Base-by-base conservation (phyloP, 2,329 filamentous ascomycete species). In the Colletotrichum sp. region DNA sequence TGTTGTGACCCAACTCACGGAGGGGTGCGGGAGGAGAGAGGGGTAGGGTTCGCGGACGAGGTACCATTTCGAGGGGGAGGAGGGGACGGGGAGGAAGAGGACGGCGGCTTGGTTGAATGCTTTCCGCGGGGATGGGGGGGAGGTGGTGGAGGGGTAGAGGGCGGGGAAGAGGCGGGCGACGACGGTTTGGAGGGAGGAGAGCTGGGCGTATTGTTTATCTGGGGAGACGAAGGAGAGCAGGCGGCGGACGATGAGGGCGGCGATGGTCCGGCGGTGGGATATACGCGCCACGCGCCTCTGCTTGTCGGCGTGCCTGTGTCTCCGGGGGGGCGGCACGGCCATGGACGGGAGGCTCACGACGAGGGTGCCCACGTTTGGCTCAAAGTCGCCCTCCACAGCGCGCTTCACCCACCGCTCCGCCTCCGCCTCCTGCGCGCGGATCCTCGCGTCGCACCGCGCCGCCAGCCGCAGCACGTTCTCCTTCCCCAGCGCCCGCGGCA, bases 401-500 rank as follows among this genome's bases (percentile, higher is more conserved):
- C 38, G 83, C 81, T 18, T 83, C 69, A n/a, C 95, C 85, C 8
- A 93, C 83, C 9, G 79, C 24, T 90, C 83, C 0, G 91, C 92
- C 70, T 90, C 84, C 3, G 84, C 82, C 43, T 90, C 89, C 64
- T 90, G 84, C 3, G 81, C 77, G 5, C 82, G 77, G 0, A 85
- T 83, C 8, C 85, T 87, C 15, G 77, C 78, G 59, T 87, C 85
- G 34, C 90, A 89, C 36, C 87, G 87, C 18, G 85, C 80, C 1
- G 93, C 87, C 65, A 97, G 83, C 0, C 84, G 82, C 3, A 96
- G 82, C 7, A 98, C 87, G 0, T 90, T 86, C 0, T 88, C 84
- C 69, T 92, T 91, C 74, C 90, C 90, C 4, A 98, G 84, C 0
- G 95, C 95, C 12, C 81, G 81, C 1, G 97, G 96, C 6, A 98